Percentiles rank a stretch among this genome's conserved stretches.
Evolutionary conservation across 495 filamentous ascomycete genomes (phyloP).

Genomic region (Hypoxylon cercidicola): DNA sequence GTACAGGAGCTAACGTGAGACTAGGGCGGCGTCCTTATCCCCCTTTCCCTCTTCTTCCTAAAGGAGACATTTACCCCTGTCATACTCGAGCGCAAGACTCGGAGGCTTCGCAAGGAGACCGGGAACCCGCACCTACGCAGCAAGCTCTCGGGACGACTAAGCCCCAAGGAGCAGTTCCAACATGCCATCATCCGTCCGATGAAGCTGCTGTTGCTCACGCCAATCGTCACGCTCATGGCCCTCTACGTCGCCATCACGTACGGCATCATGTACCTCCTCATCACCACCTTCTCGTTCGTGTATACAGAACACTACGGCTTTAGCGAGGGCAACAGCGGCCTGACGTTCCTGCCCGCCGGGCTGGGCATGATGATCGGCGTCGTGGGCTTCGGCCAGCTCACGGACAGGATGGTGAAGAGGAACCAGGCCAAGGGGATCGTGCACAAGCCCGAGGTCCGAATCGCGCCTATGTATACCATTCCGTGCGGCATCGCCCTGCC

Average conservation of each 20-base stretch:
- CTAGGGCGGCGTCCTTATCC: conserved; percentile 30
- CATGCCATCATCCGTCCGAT: conserved; percentile 66
- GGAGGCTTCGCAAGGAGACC: conserved; percentile 66
- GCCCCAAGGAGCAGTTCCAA: conserved; percentile 58
- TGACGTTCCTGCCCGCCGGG: conserved; percentile 63
- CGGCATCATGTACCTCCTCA: conserved; percentile 82
- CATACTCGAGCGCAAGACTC: conserved; percentile 67
- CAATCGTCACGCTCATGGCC: conserved; percentile 71
- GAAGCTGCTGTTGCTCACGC: conserved; percentile 66
- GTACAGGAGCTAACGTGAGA: conserved; percentile 10
- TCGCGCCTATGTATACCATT: conserved; percentile 72
- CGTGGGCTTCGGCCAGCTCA: conserved; percentile 47
- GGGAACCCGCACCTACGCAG: conserved; percentile 63
- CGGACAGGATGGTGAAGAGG: conserved; percentile 48
- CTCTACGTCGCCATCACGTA: conserved; percentile 82
- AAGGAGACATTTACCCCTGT: conserved; percentile 74
- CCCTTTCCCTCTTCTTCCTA: conserved; percentile 28
- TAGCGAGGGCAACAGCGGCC: conserved; percentile 68
- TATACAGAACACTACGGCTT: conserved; percentile 68
- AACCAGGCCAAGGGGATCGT: conserved; percentile 47
- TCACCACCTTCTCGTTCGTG: conserved; percentile 76
- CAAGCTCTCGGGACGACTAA: conserved; percentile 46
- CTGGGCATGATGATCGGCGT: conserved; percentile 56
- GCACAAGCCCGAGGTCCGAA: conserved; percentile 75
- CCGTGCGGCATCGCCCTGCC: conserved; percentile 63